Evolutionary conservation across 2,329 filamentous ascomycete genomes (phyloP).

Genomic region (Clonostachys chloroleuca): DNA sequence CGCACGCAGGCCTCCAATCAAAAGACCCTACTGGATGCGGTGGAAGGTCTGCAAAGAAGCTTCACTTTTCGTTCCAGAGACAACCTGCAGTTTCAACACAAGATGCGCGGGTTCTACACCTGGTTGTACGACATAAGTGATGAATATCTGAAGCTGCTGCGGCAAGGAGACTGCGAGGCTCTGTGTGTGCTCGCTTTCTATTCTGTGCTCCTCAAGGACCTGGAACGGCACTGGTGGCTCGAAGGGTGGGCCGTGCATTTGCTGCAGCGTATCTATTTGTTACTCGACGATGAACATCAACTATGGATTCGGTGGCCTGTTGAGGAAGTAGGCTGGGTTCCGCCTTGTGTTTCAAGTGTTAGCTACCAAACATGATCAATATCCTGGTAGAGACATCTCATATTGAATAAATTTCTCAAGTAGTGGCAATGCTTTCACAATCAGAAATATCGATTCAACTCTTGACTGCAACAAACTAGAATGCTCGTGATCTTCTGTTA

Average conservation of each 20-base stretch:
- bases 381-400: no score
- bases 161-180: slow-evolving; percentile 1
- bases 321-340: slow-evolving; percentile 4
- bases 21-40: not conserved
- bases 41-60: slow-evolving; percentile 2
- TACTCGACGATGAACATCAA: slow-evolving; percentile 4
- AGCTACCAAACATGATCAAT: no score
- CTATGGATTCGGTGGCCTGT: slow-evolving; percentile 7
- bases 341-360: not conserved
- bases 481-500: no score
- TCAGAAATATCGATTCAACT: no score
- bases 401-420: no score
- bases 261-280: slow-evolving; percentile 3
- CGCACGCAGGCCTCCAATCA: not conserved
- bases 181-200: slow-evolving; percentile 6
- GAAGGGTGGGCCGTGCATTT: slow-evolving; percentile 6
- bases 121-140: slow-evolving; percentile 5
- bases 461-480: no score
- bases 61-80: slow-evolving; percentile 1
- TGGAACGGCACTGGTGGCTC: slow-evolving; percentile 6
- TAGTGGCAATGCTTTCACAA: no score
- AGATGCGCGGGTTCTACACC: slow-evolving; percentile 3
- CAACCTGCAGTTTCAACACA: not conserved
- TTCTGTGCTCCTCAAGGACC: slow-evolving; percentile 2
- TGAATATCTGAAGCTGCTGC: slow-evolving; percentile 3